Evolutionary conservation across 306 rosid genomes (phyloP).

Genomic region (Citrullus colocynthis): DNA sequence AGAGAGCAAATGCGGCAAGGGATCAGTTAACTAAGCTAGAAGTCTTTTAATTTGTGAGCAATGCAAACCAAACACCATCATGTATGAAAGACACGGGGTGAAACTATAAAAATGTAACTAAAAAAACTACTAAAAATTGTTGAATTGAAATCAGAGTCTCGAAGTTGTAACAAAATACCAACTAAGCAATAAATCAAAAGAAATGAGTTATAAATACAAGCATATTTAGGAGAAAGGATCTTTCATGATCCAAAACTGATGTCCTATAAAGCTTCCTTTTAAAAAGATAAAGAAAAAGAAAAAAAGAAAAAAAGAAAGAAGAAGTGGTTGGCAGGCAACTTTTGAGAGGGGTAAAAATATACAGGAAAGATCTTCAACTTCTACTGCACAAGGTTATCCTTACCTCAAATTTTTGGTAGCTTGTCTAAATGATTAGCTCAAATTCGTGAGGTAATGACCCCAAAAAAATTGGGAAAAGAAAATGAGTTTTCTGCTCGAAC

Average conservation of each 20-base stretch:
- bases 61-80: not conserved
- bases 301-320: not conserved
- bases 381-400: not conserved
- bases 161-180: not conserved
- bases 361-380: not conserved
- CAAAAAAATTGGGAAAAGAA: not conserved
- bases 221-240: not conserved
- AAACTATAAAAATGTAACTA: not conserved
- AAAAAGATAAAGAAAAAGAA: not conserved
- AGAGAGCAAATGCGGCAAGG: not conserved
- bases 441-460: constrained; percentile 8
- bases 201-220: not conserved
- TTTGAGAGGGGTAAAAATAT: not conserved
- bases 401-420: not conserved
- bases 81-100: not conserved
- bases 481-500: not conserved
- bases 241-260: not conserved
- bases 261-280: not conserved
- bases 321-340: not conserved
- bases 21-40: not conserved
- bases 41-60: not conserved
- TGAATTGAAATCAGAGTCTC: not conserved
- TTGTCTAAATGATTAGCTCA: not conserved
- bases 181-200: not conserved
- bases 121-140: not conserved